Percentiles rank a stretch among this genome's conserved stretches.
These are phyloP conservation scores for Nemania abortiva DNA, from an alignment of 2,329 filamentous ascomycete species.

Conservation along the genomic window DNA sequence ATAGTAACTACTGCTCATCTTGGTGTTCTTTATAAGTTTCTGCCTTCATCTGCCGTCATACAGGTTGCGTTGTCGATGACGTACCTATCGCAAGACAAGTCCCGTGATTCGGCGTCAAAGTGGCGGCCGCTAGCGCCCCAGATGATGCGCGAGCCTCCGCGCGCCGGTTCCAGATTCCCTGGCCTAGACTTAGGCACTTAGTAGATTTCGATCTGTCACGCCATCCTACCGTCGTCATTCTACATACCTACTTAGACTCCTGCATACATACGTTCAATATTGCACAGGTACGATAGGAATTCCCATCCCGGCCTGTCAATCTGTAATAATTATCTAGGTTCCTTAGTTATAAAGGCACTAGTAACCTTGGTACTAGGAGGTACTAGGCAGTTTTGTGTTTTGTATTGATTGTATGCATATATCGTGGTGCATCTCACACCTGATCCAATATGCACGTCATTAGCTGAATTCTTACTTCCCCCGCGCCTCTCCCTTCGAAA, in stretches of 20 bases:
- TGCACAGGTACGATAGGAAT: no score
- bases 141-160: conserved; percentile 37
- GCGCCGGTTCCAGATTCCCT: conserved; percentile 25
- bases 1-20: not conserved
- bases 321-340: no score
- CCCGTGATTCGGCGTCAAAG: conserved; percentile 50
- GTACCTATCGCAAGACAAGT: conserved; percentile 40
- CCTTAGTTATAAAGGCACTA: no score
- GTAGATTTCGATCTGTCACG: not conserved
- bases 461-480: conserved; percentile 32
- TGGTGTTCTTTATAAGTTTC: conserved; percentile 26
- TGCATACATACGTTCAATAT: no score
- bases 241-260: not conserved
- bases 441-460: conserved; percentile 45
- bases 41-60: conserved; percentile 35
- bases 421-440: not conserved
- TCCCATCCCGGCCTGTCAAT: no score
- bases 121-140: conserved; percentile 37
- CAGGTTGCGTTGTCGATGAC: conserved; percentile 48
- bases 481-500: conserved; percentile 36
- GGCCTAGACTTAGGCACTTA: not conserved
- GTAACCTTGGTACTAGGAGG: no score
- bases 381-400: no score
- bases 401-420: not conserved
- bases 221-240: not conserved